Percentiles rank a stretch among this genome's conserved stretches.
phyloP scores from a whole-genome alignment of 306 rosid genomes.

The Inga laurina region DNA sequence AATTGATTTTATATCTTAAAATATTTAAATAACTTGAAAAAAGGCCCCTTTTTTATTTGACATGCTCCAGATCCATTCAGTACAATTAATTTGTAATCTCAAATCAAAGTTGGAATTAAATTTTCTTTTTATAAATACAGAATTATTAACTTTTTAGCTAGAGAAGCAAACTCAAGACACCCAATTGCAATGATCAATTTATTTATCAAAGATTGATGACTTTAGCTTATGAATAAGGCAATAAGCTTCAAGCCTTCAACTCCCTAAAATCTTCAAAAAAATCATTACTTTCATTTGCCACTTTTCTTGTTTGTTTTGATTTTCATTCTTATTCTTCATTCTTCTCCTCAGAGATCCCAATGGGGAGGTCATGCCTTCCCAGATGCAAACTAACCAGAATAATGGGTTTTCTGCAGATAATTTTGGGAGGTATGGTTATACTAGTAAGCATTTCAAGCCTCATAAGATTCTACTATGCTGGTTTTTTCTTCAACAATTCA shows the following conservation, averaged over 20 bases:
- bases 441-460: conserved; percentile 64
- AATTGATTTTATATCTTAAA: background rate
- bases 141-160: background rate
- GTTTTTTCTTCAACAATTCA: conserved; percentile 67
- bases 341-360: conserved; percentile 20
- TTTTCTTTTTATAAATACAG: background rate
- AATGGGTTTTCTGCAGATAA: conserved; percentile 72
- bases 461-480: conserved; percentile 68
- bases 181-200: conserved; percentile 1
- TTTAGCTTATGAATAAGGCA: conserved; percentile 1
- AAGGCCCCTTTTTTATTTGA: background rate
- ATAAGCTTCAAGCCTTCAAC: conserved; percentile 2
- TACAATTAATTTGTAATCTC: background rate
- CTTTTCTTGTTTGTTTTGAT: conserved; percentile 21
- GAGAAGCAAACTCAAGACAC: conserved; percentile 3
- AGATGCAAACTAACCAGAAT: conserved; percentile 48
- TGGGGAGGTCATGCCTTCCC: conserved; percentile 61
- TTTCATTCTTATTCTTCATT: conserved; percentile 17
- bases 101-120: background rate
- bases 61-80: background rate
- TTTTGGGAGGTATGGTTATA: conserved; percentile 73
- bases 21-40: background rate
- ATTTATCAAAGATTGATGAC: conserved; percentile 21
- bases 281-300: background rate
- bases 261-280: background rate